Evolutionary conservation across 495 filamentous ascomycete species (phyloP).

Genomic region (Aspergillus sclerotioniger): DNA sequence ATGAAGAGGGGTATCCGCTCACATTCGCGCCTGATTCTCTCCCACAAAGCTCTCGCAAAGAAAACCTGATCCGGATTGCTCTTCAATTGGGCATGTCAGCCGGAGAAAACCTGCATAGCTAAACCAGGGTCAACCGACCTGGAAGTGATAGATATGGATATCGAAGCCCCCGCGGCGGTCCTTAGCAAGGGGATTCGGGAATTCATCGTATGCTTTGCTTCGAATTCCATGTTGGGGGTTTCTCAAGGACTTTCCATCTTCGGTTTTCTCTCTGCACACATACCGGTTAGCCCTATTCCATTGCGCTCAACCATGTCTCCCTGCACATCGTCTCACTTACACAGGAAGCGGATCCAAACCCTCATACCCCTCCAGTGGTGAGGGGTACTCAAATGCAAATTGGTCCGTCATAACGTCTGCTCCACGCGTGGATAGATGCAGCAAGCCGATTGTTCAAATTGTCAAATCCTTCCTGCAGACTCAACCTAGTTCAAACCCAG

Average conservation of each 20-base stretch:
- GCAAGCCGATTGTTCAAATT: background rate
- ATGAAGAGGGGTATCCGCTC: conserved; percentile 16
- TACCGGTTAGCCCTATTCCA: background rate
- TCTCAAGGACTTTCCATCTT: conserved; percentile 65
- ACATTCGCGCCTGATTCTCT: conserved; percentile 81
- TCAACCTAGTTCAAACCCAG: background rate
- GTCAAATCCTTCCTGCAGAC: too few relatives aligned
- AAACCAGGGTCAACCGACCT: conserved; percentile 22
- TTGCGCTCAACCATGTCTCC: background rate
- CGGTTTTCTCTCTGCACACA: conserved; percentile 38
- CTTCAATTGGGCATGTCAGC: conserved; percentile 26
- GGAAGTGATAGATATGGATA: conserved; percentile 78
- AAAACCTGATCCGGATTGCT: conserved; percentile 57
- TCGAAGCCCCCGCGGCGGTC: conserved; percentile 63
- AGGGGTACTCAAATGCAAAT: conserved; percentile 53
- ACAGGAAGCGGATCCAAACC: conserved; percentile 57
- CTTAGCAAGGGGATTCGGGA: conserved; percentile 62
- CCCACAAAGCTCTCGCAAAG: conserved; percentile 70
- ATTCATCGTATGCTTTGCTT: conserved; percentile 64
- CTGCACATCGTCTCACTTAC: conserved; percentile 37
- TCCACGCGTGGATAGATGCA: background rate
- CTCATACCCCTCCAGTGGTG: conserved; percentile 67
- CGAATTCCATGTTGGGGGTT: conserved; percentile 56
- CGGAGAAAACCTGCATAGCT: background rate
- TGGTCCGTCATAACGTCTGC: conserved; percentile 29